These are phyloP conservation scores for Tylopilus felleus DNA, from an alignment of 768 basidiomycete species.

Conservation along the genomic window DNA sequence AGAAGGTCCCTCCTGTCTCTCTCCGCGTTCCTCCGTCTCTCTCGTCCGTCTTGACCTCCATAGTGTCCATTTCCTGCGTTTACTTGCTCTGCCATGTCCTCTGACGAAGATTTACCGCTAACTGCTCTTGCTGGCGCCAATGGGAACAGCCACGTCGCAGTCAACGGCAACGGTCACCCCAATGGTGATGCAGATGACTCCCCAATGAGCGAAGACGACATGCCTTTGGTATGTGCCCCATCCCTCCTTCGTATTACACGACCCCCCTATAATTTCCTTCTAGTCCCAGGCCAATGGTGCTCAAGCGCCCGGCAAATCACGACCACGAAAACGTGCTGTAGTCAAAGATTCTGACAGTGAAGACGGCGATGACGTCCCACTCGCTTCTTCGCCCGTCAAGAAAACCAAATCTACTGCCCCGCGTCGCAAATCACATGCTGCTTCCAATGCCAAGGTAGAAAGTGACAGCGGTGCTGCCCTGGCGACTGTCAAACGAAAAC, in stretches of 20 bases:
- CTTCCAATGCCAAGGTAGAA: slow-evolving; percentile 40
- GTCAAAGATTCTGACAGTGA: slow-evolving; percentile 56
- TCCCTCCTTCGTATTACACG: background rate
- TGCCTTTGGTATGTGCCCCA: slow-evolving; percentile 58
- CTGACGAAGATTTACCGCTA: slow-evolving; percentile 59
- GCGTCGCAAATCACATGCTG: slow-evolving; percentile 40
- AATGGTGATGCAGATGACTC: slow-evolving; percentile 40
- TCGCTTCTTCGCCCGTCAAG: slow-evolving; percentile 72
- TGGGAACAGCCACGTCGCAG: slow-evolving; percentile 42
- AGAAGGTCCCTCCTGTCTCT: slow-evolving; percentile 29
- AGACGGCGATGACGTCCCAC: slow-evolving; percentile 64
- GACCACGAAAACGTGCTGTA: slow-evolving; percentile 51
- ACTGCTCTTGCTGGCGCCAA: slow-evolving; percentile 36
- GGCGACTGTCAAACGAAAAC: slow-evolving; percentile 44
- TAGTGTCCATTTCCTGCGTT: slow-evolving; percentile 8
- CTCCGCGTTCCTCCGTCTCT: slow-evolving; percentile 26
- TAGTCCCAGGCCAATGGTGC: slow-evolving; percentile 56
- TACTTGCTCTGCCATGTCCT: slow-evolving; percentile 44
- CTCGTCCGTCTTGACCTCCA: background rate
- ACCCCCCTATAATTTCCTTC: slow-evolving; percentile 27
- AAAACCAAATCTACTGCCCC: slow-evolving; percentile 36
- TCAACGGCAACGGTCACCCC: slow-evolving; percentile 42
- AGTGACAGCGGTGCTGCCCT: slow-evolving; percentile 42
- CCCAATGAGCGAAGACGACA: slow-evolving; percentile 66
- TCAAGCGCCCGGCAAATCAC: slow-evolving; percentile 35